phyloP scores from a whole-genome alignment of 2,329 filamentous ascomycete species.

The Akanthomyces lecanii region DNA sequence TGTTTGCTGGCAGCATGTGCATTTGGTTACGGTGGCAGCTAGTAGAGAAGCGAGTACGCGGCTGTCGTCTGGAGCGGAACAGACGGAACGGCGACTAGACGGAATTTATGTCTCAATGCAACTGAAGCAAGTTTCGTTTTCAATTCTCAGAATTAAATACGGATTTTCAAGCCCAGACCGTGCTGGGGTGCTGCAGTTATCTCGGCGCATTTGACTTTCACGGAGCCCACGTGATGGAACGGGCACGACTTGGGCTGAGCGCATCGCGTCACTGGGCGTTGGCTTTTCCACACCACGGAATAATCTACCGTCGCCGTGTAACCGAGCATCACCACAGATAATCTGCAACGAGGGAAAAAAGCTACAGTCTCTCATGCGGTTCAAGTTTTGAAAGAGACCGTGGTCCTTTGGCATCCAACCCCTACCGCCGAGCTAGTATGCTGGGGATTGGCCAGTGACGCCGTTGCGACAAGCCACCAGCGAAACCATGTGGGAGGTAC shows the following conservation, averaged over 20 bases:
- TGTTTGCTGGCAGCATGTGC: too few relatives aligned
- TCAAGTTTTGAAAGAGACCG: not conserved
- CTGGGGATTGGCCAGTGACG: not conserved
- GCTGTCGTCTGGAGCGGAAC: not conserved
- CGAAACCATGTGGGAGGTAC: conserved; percentile 15
- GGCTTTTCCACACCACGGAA: not conserved
- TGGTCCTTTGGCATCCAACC: not conserved
- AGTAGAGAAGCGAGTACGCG: too few relatives aligned
- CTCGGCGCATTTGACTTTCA: not conserved
- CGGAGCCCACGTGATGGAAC: conserved; percentile 8
- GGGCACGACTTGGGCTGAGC: not conserved
- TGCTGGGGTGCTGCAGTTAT: too few relatives aligned
- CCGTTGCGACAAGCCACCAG: not conserved
- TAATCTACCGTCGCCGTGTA: not conserved
- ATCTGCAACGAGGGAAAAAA: not conserved
- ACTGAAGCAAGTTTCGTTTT: too few relatives aligned
- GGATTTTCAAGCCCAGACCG: not conserved
- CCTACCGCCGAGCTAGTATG: not conserved
- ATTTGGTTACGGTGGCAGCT: too few relatives aligned
- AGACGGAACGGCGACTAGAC: not conserved
- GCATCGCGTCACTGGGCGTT: conserved; percentile 3
- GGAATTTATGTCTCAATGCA: too few relatives aligned
- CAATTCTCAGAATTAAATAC: not conserved
- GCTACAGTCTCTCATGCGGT: not conserved
- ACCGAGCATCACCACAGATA: not conserved